Evolutionary conservation across 306 rosid species (phyloP).

Genomic region (Casuarina glauca): DNA sequence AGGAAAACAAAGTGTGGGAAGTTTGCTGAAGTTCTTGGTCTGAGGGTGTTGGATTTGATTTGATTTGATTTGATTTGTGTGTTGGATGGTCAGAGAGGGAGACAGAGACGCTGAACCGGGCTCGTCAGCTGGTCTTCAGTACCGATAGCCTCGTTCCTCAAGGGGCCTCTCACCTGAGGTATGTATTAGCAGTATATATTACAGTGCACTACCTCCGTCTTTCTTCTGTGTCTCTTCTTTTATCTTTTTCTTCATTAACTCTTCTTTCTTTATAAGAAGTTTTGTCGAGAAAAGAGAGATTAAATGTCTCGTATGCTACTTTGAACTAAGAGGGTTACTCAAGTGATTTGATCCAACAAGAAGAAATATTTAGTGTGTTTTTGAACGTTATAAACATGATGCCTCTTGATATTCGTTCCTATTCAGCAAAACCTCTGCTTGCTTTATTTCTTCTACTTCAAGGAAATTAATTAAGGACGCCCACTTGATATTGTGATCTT

Average conservation of each 20-base stretch:
- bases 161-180: slow-evolving; percentile 76
- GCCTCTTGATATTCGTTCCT: neutral
- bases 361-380: neutral
- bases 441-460: neutral
- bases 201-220: neutral
- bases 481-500: slow-evolving; percentile 5
- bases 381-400: neutral
- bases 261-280: neutral
- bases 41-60: slow-evolving; percentile 6
- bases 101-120: slow-evolving; percentile 95
- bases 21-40: slow-evolving; percentile 24
- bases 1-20: slow-evolving; percentile 3
- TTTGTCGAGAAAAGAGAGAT: neutral
- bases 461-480: neutral
- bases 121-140: slow-evolving; percentile 91
- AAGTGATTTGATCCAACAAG: neutral
- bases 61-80: slow-evolving; percentile 28
- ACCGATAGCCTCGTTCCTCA: slow-evolving; percentile 69
- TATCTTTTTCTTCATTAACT: neutral
- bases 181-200: neutral
- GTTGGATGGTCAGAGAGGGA: slow-evolving; percentile 69
- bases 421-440: neutral
- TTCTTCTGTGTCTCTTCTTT: neutral
- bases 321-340: neutral
- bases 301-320: neutral